These are phyloP conservation scores for Alternaria alternata DNA, from an alignment of 2,329 filamentous ascomycete genomes.

Conservation along the genomic window DNA sequence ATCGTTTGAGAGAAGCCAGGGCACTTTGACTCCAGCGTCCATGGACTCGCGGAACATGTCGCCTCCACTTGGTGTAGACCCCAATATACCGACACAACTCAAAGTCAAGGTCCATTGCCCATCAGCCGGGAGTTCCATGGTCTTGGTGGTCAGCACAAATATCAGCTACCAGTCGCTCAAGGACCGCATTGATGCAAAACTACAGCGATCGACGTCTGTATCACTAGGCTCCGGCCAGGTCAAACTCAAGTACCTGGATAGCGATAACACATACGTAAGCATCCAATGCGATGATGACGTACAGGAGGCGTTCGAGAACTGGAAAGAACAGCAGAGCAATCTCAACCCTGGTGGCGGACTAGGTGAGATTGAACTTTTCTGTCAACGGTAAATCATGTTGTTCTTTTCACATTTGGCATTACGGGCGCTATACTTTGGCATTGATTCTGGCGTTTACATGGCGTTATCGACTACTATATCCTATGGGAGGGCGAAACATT, in stretches of 20 bases:
- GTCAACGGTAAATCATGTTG: constrained; percentile 40
- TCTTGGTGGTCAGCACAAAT: constrained; percentile 93
- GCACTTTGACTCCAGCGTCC: constrained; percentile 48
- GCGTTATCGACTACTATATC: constrained; percentile 1
- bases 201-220: constrained; percentile 83
- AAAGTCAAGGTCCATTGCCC: constrained; percentile 93
- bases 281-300: constrained; percentile 97
- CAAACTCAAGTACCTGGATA: constrained; percentile 86
- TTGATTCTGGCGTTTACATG: constrained; percentile 8
- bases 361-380: constrained; percentile 78
- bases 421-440: constrained; percentile 9
- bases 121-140: constrained; percentile 84
- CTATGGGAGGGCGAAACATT: background rate
- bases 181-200: constrained; percentile 94
- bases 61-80: constrained; percentile 41
- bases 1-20: constrained; percentile 49
- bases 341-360: constrained; percentile 69
- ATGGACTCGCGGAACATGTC: constrained; percentile 52
- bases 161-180: constrained; percentile 93
- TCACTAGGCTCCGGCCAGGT: constrained; percentile 84
- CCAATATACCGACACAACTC: constrained; percentile 73
- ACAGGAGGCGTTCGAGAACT: constrained; percentile 92
- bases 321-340: constrained; percentile 77
- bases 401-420: constrained; percentile 3
- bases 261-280: constrained; percentile 87